Evolutionary conservation across 805 yeast species (phyloP).

Genomic region (Spathaspora passalidarum): DNA sequence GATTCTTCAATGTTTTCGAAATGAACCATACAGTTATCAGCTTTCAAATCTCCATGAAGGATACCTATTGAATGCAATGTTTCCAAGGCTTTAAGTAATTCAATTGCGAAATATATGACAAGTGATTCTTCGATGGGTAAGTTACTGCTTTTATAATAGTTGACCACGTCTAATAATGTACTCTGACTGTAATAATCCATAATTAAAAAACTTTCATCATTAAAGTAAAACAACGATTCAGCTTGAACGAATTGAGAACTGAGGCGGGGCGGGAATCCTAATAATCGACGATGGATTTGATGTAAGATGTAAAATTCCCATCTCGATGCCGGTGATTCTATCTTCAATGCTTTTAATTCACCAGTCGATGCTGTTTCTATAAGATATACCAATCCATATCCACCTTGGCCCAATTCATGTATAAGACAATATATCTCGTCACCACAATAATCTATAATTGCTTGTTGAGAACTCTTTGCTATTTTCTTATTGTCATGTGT

Average conservation of each 20-base stretch:
- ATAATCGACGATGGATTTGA: slow-evolving; percentile 47
- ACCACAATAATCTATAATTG: slow-evolving; percentile 44
- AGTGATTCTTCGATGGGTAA: slow-evolving; percentile 55
- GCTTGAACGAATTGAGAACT: slow-evolving; percentile 45
- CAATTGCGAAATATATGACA: slow-evolving; percentile 60
- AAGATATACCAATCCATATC: slow-evolving; percentile 71
- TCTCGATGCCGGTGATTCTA: slow-evolving; percentile 62
- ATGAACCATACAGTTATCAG: slow-evolving; percentile 82
- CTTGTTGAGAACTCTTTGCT: slow-evolving; percentile 31
- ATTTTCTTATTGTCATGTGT: slow-evolving; percentile 35
- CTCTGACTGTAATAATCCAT: slow-evolving; percentile 69
- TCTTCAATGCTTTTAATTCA: slow-evolving; percentile 61
- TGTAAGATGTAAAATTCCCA: slow-evolving; percentile 82
- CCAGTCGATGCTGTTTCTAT: slow-evolving; percentile 57
- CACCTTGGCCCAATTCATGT: slow-evolving; percentile 73
- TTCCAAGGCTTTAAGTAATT: slow-evolving; percentile 58
- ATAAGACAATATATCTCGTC: slow-evolving; percentile 47
- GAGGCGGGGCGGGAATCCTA: slow-evolving; percentile 4
- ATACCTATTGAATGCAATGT: slow-evolving; percentile 63
- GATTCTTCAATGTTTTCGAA: slow-evolving; percentile 26
- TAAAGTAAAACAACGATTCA: slow-evolving; percentile 50
- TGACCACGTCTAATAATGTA: slow-evolving; percentile 67
- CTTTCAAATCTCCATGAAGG: slow-evolving; percentile 81
- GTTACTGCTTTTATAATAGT: slow-evolving; percentile 32
- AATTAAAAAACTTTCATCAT: slow-evolving; percentile 67